Percentiles rank a stretch among this genome's conserved stretches.
Conservation (phyloP, 1,284 basidiomycete genomes). For the Cryptococcus sp. region DNA sequence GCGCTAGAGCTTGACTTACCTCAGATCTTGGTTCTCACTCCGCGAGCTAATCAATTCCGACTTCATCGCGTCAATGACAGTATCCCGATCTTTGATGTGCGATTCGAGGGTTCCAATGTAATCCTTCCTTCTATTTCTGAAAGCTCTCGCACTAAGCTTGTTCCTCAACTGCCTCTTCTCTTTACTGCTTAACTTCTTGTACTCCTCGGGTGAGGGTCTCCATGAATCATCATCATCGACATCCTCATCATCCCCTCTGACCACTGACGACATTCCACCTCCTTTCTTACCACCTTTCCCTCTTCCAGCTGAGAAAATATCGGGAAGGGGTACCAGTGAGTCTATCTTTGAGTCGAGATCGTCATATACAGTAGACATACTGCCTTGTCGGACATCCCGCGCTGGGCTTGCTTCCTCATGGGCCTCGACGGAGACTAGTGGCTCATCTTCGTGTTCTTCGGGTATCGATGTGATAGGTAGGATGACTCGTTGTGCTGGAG, state of each 20-base stretch:
- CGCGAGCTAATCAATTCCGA: slow-evolving; percentile 73
- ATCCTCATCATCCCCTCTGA: slow-evolving; percentile 44
- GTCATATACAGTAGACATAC: slow-evolving; percentile 17
- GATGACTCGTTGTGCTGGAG: slow-evolving; percentile 1
- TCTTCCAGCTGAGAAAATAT: slow-evolving; percentile 45
- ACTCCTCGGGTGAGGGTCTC: slow-evolving; percentile 69
- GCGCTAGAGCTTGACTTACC: slow-evolving; percentile 31
- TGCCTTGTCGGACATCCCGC: slow-evolving; percentile 17
- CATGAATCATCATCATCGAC: slow-evolving; percentile 47
- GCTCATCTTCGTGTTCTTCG: slow-evolving; percentile 24
- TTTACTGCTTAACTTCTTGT: slow-evolving; percentile 90
- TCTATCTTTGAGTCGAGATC: slow-evolving; percentile 35
- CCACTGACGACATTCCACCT: slow-evolving; percentile 47
- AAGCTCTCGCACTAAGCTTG: slow-evolving; percentile 94
- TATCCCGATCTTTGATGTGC: slow-evolving; percentile 88
- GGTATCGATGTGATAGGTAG: not conserved
- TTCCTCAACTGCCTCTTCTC: slow-evolving; percentile 95
- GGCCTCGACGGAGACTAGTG: slow-evolving; percentile 24
- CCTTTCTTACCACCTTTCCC: slow-evolving; percentile 50
- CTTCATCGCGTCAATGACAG: slow-evolving; percentile 80
- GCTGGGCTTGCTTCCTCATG: slow-evolving; percentile 9
- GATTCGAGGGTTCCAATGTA: slow-evolving; percentile 90
- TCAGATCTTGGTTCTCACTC: slow-evolving; percentile 75
- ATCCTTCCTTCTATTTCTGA: slow-evolving; percentile 89
- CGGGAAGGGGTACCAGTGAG: slow-evolving; percentile 36